phyloP scores from a whole-genome alignment of 2,329 filamentous ascomycete genomes.

The Fusarium nodosum region DNA sequence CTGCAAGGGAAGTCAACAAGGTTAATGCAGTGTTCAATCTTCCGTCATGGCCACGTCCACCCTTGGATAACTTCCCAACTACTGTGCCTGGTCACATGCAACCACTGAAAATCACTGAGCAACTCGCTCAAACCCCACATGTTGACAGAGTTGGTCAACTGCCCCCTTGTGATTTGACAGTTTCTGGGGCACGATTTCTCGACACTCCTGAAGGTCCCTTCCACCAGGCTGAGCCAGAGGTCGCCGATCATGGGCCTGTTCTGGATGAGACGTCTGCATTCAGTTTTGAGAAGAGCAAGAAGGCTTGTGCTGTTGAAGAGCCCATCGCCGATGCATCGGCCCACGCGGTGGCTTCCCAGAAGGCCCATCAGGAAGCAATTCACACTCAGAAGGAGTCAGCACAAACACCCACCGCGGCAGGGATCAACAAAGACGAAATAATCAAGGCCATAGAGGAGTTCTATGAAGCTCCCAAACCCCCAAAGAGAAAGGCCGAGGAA shows the following conservation, averaged over 20 bases:
- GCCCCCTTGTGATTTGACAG: slow-evolving; percentile 42
- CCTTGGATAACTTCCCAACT: not conserved
- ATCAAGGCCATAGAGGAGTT: not conserved
- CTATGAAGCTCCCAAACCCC: slow-evolving; percentile 5
- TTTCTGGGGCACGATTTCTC: slow-evolving; percentile 54
- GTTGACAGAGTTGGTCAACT: not conserved
- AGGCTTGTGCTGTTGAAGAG: not conserved
- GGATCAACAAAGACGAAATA: not conserved
- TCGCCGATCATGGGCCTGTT: not conserved
- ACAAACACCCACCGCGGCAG: not conserved
- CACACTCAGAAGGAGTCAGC: not conserved
- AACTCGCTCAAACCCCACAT: not conserved
- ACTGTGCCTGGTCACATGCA: not conserved
- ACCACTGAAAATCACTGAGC: not conserved
- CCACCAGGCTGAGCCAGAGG: slow-evolving; percentile 15
- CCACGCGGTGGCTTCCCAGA: slow-evolving; percentile 7
- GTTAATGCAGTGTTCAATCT: slow-evolving; percentile 18
- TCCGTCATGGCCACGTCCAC: not conserved
- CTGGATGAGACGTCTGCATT: slow-evolving; percentile 53
- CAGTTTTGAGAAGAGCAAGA: slow-evolving; percentile 51
- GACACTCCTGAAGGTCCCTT: slow-evolving; percentile 40
- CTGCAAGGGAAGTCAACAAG: slow-evolving; percentile 57
- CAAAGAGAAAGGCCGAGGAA: slow-evolving; percentile 49
- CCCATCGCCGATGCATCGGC: not conserved
- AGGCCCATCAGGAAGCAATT: not conserved